phyloP scores from a whole-genome alignment of 495 filamentous ascomycete genomes.

The Pseudomonodictys pantanalensis region DNA sequence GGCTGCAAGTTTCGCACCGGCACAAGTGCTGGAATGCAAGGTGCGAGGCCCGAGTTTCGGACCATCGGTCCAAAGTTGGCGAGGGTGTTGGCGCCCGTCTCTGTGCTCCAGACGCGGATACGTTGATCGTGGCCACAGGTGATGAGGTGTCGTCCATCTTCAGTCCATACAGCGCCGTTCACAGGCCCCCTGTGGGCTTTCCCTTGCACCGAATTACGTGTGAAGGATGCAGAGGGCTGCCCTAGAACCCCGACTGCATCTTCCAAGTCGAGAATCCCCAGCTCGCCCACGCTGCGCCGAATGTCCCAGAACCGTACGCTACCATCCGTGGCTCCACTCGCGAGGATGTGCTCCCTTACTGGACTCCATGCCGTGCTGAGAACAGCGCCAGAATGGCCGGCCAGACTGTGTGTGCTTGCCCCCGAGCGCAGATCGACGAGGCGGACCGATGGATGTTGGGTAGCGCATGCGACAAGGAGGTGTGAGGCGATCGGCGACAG shows the following conservation, averaged over 20 bases:
- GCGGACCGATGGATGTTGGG: constrained; percentile 73
- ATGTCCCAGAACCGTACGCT: constrained; percentile 82
- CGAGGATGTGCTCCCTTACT: constrained; percentile 70
- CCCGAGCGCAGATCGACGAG: constrained; percentile 81
- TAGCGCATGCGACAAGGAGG: constrained; percentile 78
- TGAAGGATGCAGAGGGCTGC: constrained; percentile 48
- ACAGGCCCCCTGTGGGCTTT: constrained; percentile 74
- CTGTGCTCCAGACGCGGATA: constrained; percentile 80
- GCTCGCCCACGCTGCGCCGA: constrained; percentile 63
- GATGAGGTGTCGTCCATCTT: constrained; percentile 69
- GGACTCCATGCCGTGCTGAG: constrained; percentile 79
- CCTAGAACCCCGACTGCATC: constrained; percentile 63
- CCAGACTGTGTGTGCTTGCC: constrained; percentile 69
- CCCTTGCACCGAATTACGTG: constrained; percentile 49
- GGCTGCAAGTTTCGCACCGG: constrained; percentile 52
- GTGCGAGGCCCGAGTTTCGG: constrained; percentile 66
- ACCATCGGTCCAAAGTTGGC: constrained; percentile 77
- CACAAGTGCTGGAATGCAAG: constrained; percentile 58
- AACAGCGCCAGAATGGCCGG: constrained; percentile 68
- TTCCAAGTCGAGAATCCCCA: constrained; percentile 77
- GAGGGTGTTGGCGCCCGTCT: constrained; percentile 75
- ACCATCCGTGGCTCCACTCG: constrained; percentile 74
- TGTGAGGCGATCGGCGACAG: constrained; percentile 68
- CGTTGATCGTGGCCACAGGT: constrained; percentile 77
- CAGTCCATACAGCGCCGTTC: constrained; percentile 80